phyloP scores from a whole-genome alignment of 2,329 filamentous ascomycete genomes.

The Cladosporium velox region DNA sequence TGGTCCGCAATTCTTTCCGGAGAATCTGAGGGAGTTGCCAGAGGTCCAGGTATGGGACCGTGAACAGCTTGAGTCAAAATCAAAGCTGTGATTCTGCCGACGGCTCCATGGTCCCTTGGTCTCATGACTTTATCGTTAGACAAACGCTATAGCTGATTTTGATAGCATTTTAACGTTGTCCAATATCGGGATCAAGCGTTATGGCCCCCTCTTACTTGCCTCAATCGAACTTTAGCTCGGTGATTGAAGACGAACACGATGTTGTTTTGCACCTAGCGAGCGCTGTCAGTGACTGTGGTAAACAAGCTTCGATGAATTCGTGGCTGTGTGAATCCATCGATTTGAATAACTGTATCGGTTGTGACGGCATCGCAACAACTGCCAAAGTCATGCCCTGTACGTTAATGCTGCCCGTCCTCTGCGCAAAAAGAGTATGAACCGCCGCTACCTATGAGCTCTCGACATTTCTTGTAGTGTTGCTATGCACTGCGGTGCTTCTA shows the following conservation, averaged over 20 bases:
- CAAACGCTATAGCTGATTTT: too few species aligned
- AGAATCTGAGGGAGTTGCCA: constrained; percentile 25
- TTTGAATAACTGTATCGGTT: neutral
- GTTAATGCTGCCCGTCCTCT: too few species aligned
- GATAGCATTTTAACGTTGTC: neutral
- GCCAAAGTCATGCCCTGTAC: too few species aligned
- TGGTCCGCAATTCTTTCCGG: constrained; percentile 36
- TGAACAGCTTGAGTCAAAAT: neutral
- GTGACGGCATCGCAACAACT: too few species aligned
- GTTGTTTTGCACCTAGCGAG: neutral
- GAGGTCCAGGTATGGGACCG: constrained; percentile 35
- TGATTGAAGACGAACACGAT: too few species aligned
- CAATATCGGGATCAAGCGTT: neutral
- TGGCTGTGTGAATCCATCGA: neutral
- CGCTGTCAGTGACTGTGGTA: neutral
- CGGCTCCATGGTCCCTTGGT: too few species aligned
- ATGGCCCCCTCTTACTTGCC: neutral
- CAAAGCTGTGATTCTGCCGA: neutral
- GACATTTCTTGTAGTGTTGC: too few species aligned
- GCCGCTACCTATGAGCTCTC: too few species aligned
- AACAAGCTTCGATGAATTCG: neutral
- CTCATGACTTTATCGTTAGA: too few species aligned
- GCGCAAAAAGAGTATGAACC: too few species aligned
- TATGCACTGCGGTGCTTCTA: too few species aligned
- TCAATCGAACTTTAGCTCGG: too few species aligned